Base-by-base conservation (phyloP, 2,329 filamentous ascomycete genomes). In the Cylindrodendrum hubeiense region DNA sequence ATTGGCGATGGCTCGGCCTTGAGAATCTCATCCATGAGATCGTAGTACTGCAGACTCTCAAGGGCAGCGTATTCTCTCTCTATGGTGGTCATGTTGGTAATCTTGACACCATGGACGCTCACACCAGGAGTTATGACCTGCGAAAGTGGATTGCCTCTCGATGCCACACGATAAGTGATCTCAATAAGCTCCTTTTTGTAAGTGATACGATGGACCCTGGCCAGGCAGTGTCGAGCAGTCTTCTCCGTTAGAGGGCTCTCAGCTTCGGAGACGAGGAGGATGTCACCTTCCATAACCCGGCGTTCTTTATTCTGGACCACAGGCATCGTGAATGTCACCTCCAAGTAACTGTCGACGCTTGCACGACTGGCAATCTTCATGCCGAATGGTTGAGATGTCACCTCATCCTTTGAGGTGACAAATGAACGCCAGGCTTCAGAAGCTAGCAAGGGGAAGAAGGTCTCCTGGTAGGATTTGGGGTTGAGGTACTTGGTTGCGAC, bases 391-490 rank as follows among this genome's bases (percentile, higher is more conserved):
- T 91, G 94, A 68, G 90, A 89, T 21, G 88, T 92, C 51, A 91
- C 89, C 79, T 99, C 96, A 74, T 98, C 94, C 77, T 95, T 95
- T 21, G 93, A 89, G 53, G 94, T 95, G 54, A 97, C 91, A 77
- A 99, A 96, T 5, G 93, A 93, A 76, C 97, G 93, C 96, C 96
- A 99, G 30, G 95, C 95, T 83, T 99, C 96, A 26, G 97, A 91
- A 30, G 96, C 90, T 34, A 99, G 86, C 22, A 99, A 85, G 6
- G 95, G 95, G 70, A 97, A 91, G 79, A 99, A 99, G 0, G 94
- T 97, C 64, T 89, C 86, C 77, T 97, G 93, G 77, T 99, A 99
- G 53, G 93, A 90, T 46, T 83, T 82, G 0, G 94, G 92, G 71
- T 94, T 90, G 28, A 84, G 79, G 79, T 97, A 99, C 1, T 89